Evolutionary conservation across 2,329 filamentous ascomycete species (phyloP).

Genomic region (Cadophora sp.): DNA sequence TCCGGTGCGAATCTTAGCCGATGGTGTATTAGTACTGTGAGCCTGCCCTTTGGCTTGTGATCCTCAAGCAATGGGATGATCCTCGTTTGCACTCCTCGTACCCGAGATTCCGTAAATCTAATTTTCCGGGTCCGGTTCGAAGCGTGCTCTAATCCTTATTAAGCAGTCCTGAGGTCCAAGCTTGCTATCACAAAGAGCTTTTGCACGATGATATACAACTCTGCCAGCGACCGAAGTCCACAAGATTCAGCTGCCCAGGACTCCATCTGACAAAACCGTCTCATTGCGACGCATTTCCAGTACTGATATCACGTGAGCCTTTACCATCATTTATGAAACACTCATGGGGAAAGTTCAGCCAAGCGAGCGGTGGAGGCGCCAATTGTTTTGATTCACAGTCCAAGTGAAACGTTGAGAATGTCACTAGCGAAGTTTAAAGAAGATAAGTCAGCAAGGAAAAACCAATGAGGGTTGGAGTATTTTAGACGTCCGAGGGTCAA

Average conservation of each 20-base stretch:
- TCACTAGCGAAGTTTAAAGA: not conserved
- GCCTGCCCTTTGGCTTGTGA: too few relatives aligned
- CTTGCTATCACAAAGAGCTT: too few relatives aligned
- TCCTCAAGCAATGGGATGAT: too few relatives aligned
- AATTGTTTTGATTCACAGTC: constrained; percentile 7
- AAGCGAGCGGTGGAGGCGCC: constrained; percentile 5
- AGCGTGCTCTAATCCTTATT: too few relatives aligned
- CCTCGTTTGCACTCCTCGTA: too few relatives aligned
- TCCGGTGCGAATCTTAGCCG: too few relatives aligned
- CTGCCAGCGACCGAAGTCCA: not conserved
- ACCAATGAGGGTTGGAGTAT: not conserved
- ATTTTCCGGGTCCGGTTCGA: too few relatives aligned
- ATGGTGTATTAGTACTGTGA: too few relatives aligned
- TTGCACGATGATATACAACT: not conserved
- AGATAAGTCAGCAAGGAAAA: not conserved
- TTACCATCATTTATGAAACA: not conserved
- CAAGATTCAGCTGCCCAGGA: not conserved
- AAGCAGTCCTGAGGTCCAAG: too few relatives aligned
- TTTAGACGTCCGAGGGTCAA: not conserved
- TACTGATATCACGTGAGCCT: not conserved
- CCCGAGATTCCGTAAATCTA: too few relatives aligned
- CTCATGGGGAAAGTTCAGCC: constrained; percentile 3
- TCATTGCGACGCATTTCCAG: not conserved
- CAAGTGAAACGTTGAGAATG: not conserved
- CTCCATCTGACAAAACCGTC: not conserved